Conservation (phyloP, 1,284 basidiomycete genomes). For the Austroboletus niveus region DNA sequence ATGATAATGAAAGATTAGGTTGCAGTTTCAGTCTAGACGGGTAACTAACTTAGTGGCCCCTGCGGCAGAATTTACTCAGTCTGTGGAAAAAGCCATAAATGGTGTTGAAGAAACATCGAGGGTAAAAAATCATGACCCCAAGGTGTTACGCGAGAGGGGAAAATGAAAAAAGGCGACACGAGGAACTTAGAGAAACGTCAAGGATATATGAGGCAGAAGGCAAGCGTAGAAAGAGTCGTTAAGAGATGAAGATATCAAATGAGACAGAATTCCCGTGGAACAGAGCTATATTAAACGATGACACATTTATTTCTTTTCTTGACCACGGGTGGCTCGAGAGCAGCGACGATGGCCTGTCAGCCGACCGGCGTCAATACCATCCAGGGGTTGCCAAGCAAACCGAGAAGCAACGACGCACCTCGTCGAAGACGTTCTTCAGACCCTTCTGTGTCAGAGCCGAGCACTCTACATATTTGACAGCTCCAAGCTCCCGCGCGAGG, state of each 20-base stretch:
- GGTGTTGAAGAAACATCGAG: constrained; percentile 21
- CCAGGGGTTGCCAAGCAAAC: neutral
- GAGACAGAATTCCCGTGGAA: constrained; percentile 25
- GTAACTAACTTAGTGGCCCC: constrained; percentile 17
- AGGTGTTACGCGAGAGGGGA: constrained; percentile 21
- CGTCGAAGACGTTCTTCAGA: constrained; percentile 99
- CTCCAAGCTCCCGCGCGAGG: constrained; percentile 92
- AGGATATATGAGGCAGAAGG: constrained; percentile 39
- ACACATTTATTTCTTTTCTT: constrained; percentile 85
- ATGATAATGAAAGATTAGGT: constrained; percentile 19
- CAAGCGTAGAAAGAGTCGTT: constrained; percentile 32
- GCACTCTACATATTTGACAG: constrained; percentile 99
- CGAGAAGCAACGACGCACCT: constrained; percentile 53
- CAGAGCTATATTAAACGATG: constrained; percentile 61
- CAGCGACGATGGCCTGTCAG: constrained; percentile 92
- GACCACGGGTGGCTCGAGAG: constrained; percentile 92
- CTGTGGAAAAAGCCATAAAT: constrained; percentile 17
- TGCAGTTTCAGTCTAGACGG: constrained; percentile 26
- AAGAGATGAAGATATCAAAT: constrained; percentile 36
- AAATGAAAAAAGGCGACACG: constrained; percentile 15
- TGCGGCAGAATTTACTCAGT: constrained; percentile 28
- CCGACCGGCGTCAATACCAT: constrained; percentile 10
- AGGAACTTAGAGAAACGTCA: constrained; percentile 26
- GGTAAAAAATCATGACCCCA: constrained; percentile 27
- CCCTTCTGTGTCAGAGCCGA: constrained; percentile 99